Conservation (phyloP, 202 grass and related monocot genomes). For the Cymbopogon flexuosus region DNA sequence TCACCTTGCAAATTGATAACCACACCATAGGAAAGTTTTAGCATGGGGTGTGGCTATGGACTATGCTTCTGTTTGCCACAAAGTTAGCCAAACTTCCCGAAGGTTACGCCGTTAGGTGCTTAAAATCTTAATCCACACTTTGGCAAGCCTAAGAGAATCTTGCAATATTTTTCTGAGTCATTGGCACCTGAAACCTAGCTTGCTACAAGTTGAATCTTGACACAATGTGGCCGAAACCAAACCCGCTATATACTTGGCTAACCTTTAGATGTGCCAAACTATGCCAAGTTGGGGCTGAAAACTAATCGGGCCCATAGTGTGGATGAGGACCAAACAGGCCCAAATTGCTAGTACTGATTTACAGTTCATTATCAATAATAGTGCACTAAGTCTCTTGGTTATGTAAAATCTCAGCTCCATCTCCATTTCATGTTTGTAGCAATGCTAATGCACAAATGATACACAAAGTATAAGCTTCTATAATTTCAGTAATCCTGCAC, state of each 20-base stretch:
- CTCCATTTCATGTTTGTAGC: not conserved
- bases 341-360: not conserved
- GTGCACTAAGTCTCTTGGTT: not conserved
- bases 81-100: not conserved
- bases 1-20: not conserved
- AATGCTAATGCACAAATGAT: not conserved
- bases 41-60: not conserved
- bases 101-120: too few relatives aligned
- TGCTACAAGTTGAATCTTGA: not conserved
- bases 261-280: not conserved
- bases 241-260: not conserved
- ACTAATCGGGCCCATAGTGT: not conserved
- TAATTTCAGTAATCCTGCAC: not conserved
- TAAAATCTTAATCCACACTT: too few relatives aligned
- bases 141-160: too few relatives aligned
- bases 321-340: not conserved
- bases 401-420: not conserved
- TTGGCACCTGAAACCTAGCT: not conserved
- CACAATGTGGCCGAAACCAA: not conserved
- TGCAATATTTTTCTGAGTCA: not conserved
- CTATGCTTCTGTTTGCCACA: not conserved
- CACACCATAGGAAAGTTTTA: not conserved
- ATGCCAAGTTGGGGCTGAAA: not conserved
- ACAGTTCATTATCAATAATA: not conserved
- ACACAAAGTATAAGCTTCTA: not conserved